Percentiles rank a stretch among this genome's conserved stretches.
Evolutionary conservation across 176 grass and related monocot species (phyloP).

Genomic region (Themeda triandra): DNA sequence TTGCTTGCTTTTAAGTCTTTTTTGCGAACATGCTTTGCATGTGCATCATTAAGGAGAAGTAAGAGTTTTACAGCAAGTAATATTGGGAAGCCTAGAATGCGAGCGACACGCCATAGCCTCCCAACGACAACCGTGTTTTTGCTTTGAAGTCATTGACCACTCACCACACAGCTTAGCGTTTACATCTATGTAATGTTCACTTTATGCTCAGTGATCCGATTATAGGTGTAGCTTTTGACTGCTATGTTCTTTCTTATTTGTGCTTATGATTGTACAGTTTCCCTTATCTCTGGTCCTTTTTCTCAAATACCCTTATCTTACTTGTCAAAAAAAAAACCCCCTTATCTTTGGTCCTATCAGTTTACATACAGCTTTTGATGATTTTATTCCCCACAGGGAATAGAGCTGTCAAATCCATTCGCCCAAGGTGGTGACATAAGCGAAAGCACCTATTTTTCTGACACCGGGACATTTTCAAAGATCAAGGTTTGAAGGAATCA

Average conservation of each 20-base stretch:
- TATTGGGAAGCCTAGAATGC: no score
- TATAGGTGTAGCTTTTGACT: background rate
- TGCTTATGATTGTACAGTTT: background rate
- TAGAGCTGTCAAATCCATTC: slow-evolving; percentile 68
- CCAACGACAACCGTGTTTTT: background rate
- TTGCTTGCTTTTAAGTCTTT: background rate
- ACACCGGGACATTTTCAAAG: slow-evolving; percentile 62
- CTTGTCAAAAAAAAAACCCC: no score
- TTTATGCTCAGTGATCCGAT: background rate
- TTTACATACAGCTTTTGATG: background rate
- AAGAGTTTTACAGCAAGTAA: no score
- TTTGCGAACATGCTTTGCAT: no score
- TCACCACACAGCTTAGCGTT: background rate
- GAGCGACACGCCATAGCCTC: no score
- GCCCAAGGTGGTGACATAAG: slow-evolving; percentile 44
- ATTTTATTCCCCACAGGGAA: slow-evolving; percentile 37
- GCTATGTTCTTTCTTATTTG: background rate
- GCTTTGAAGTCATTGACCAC: background rate
- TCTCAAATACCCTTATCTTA: no score
- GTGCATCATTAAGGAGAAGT: no score
- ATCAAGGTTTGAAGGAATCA: slow-evolving; percentile 33
- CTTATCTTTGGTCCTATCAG: background rate
- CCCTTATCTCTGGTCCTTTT: background rate
- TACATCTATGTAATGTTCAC: background rate
- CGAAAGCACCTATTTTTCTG: slow-evolving; percentile 73